Evolutionary conservation across 1,139 yeast species (phyloP), one percentile per base, ranked within the genome.

Genomic region (Magnusiomyces fungicola): DNA sequence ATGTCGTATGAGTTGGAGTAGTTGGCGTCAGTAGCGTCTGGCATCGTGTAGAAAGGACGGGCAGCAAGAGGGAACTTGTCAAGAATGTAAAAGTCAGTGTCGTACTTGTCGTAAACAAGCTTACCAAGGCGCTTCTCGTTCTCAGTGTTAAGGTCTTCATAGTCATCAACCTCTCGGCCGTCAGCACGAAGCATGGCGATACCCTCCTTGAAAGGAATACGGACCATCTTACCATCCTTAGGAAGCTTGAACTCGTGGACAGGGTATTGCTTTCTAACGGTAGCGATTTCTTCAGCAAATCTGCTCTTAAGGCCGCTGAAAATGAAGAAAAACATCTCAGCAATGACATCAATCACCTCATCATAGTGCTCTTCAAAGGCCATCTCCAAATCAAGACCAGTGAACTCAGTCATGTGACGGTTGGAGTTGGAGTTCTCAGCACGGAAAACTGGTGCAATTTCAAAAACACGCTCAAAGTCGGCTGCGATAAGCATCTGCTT

Each of bases 21-120:
- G 62, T 83, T 77, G 57, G 96, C 80, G 72, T 94, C 89, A 64
- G 81, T 84, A 18, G 97, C 78, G 67, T 90, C 97, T 55, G 98
- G 97, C 98, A 94, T 92, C 52, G 99, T 92, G 78, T 92, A 92
- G 79, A 92, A 92, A 53, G 99, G 99, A 74, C 99, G 84, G 52
- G 89, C 79, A 29, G 87, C 95, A 64, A 89, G 75, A 62, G 98
- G 99, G 85, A 94, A 92, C 70, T 92, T 92, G 76, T 92, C 99
- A 71, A 92, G 80, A 64, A 92, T 88, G 74, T 90, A 92, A 78
- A 92, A 92, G 71, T 92, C 99, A 51, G 98, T 92, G 71, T 90
- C 88, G 71, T 89, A 90, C 71, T 88, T 83, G 55, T 89, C 97
- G 67, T 90, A 84, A 45, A 92, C 95, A 58, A 92, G 73, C 66